Percentiles rank a stretch among this genome's conserved stretches.
phyloP scores from a whole-genome alignment of 345 rosid genomes.

The Combretum micranthum region DNA sequence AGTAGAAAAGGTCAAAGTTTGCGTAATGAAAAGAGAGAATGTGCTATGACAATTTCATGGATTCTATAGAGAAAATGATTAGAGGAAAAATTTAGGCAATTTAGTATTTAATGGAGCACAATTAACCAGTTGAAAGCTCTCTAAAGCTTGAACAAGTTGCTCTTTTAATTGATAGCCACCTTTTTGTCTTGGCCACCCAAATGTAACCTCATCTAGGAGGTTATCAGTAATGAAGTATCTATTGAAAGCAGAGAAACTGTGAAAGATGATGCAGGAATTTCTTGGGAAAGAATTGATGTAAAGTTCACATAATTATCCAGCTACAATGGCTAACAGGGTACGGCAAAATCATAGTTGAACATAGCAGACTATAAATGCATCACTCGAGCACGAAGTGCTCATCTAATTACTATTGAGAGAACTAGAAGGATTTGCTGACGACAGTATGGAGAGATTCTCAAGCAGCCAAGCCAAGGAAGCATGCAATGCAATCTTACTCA shows the following conservation, averaged over 20 bases:
- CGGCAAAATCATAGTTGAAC: background rate
- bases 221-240: constrained; percentile 90
- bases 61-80: background rate
- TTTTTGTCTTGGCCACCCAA: constrained; percentile 94
- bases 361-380: too few relatives aligned
- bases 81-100: constrained; percentile 7
- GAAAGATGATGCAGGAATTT: constrained; percentile 6
- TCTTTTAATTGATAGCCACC: constrained; percentile 52
- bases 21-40: constrained; percentile 3
- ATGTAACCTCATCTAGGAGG: constrained; percentile 73
- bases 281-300: background rate
- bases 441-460: too few relatives aligned
- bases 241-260: background rate
- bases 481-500: too few relatives aligned
- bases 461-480: too few relatives aligned
- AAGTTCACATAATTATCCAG: background rate
- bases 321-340: background rate
- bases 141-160: constrained; percentile 63
- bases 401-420: too few relatives aligned
- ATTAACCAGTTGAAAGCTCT: constrained; percentile 80
- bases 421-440: too few relatives aligned
- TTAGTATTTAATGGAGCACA: constrained; percentile 10
- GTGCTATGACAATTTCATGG: background rate
- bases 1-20: constrained; percentile 5
- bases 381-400: too few relatives aligned